These are phyloP conservation scores for Quercus wislizeni DNA, from an alignment of 306 rosid genomes.

Conservation along the genomic window DNA sequence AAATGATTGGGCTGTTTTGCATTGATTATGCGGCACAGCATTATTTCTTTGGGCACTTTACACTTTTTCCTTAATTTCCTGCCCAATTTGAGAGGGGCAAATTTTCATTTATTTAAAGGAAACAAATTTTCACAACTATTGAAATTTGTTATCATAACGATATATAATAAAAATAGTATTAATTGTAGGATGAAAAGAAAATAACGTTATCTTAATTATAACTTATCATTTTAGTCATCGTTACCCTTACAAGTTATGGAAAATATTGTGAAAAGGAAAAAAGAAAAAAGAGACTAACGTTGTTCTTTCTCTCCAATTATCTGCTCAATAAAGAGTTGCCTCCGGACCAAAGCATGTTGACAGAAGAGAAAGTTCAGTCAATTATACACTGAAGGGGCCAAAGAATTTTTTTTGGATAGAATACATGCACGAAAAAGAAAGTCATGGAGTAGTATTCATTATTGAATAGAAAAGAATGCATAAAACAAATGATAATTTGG, in stretches of 20 bases:
- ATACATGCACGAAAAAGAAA: not conserved
- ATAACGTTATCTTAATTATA: too few species aligned
- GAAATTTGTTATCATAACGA: too few species aligned
- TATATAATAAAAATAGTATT: not conserved
- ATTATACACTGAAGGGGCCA: not conserved
- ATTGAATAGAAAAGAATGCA: not conserved
- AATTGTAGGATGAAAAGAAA: too few species aligned
- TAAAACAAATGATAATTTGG: not conserved
- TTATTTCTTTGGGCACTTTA: constrained; percentile 30
- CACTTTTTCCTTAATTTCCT: not conserved
- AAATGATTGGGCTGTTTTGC: constrained; percentile 35
- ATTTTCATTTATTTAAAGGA: too few species aligned
- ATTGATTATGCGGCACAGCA: constrained; percentile 32
- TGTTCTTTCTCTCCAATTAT: too few species aligned
- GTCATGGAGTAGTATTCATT: constrained; percentile 1
- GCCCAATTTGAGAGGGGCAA: not conserved
- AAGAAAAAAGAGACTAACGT: too few species aligned
- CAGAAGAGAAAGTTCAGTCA: not conserved
- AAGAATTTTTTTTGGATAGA: not conserved
- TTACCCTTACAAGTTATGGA: too few species aligned
- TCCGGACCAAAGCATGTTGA: constrained; percentile 15
- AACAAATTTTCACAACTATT: too few species aligned
- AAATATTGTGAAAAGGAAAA: too few species aligned
- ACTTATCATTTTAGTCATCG: too few species aligned
- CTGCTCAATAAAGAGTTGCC: too few species aligned